These are phyloP conservation scores for Artemisia princeps DNA, from an alignment of 140 eudicot genomes.

Conservation along the genomic window DNA sequence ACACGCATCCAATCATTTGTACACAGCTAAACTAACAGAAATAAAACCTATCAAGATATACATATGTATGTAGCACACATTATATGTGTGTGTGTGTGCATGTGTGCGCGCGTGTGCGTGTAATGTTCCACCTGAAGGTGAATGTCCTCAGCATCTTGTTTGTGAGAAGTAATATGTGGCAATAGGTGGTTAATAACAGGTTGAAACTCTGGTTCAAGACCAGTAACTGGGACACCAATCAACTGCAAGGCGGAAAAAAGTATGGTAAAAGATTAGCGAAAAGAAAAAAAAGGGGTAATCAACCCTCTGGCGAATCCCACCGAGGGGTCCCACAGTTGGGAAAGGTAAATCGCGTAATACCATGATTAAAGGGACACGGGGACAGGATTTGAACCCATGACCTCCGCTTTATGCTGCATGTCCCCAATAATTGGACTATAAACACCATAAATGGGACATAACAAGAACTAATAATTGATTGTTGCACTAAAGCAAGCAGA, in stretches of 20 bases:
- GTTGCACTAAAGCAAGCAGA: background rate
- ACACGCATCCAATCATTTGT: background rate
- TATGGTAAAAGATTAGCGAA: slow-evolving; percentile 13
- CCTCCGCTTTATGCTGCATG: too few relatives aligned
- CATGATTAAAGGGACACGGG: too few relatives aligned
- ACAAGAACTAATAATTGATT: background rate
- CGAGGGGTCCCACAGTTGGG: too few relatives aligned
- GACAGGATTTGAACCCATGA: too few relatives aligned
- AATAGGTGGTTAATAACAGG: slow-evolving; percentile 66
- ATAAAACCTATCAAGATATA: background rate
- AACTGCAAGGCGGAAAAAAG: slow-evolving; percentile 47
- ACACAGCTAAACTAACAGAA: background rate
- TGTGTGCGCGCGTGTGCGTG: too few relatives aligned
- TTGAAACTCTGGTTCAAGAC: slow-evolving; percentile 94
- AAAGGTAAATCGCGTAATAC: too few relatives aligned
- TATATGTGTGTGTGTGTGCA: too few relatives aligned
- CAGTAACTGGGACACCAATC: slow-evolving; percentile 75
- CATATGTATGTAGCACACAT: background rate
- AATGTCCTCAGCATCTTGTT: slow-evolving; percentile 64
- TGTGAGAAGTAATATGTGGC: slow-evolving; percentile 68
- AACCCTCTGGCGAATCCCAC: too few relatives aligned
- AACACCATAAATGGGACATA: background rate
- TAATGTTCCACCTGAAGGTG: slow-evolving; percentile 68
- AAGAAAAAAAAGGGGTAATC: background rate
- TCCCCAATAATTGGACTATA: background rate